Evolutionary conservation across 202 grass and related monocot genomes (phyloP).

Genomic region (Tripidium arundinaceum): DNA sequence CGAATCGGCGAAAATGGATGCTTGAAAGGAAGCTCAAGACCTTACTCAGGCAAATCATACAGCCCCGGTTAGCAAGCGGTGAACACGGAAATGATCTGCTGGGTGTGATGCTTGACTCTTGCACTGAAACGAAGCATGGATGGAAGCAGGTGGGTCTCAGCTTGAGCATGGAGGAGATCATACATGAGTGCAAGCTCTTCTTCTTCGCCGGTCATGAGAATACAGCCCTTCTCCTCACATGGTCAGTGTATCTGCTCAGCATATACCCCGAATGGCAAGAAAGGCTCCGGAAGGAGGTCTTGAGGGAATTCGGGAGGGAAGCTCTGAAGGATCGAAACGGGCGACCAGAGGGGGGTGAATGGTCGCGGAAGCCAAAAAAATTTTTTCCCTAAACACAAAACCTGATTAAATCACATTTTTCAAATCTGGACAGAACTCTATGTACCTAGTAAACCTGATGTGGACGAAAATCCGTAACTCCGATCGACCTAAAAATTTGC

Average conservation of each 20-base stretch:
- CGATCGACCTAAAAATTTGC: too few relatives aligned
- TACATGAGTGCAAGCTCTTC: conserved; percentile 59
- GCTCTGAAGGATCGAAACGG: too few relatives aligned
- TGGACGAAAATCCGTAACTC: too few relatives aligned
- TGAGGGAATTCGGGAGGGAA: conserved; percentile 29
- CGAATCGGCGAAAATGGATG: conserved; percentile 26
- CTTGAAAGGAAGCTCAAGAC: conserved; percentile 36
- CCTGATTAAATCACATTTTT: too few relatives aligned
- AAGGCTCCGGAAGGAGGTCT: conserved; percentile 38
- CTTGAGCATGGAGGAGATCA: conserved; percentile 55
- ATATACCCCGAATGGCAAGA: conserved; percentile 52
- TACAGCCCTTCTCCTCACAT: conserved; percentile 36
- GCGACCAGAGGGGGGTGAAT: too few relatives aligned
- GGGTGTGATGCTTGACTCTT: conserved; percentile 51
- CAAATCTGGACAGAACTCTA: too few relatives aligned
- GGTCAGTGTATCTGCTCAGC: conserved; percentile 40
- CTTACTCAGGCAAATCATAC: conserved; percentile 34
- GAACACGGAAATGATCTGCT: conserved; percentile 45
- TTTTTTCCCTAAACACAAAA: too few relatives aligned
- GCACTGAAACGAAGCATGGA: background rate
- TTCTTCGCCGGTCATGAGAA: conserved; percentile 51
- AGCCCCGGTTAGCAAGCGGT: background rate
- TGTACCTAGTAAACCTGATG: too few relatives aligned
- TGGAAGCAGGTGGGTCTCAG: background rate
- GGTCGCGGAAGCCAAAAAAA: too few relatives aligned